These are phyloP conservation scores for Yamadazyma atlantica DNA, from an alignment of 1,139 yeast species.

Conservation along the genomic window DNA sequence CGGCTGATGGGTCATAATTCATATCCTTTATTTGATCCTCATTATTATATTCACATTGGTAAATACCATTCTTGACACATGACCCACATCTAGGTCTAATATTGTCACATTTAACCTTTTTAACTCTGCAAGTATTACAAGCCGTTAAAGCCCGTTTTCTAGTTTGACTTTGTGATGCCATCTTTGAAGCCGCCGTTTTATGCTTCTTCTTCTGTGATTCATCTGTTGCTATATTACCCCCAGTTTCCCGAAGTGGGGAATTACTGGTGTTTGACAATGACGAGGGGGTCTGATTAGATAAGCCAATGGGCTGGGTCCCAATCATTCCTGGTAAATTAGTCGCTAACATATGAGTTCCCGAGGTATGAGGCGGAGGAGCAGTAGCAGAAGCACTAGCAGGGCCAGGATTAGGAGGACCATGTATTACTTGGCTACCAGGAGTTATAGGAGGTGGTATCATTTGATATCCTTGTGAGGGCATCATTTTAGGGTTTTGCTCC, in stretches of 20 bases:
- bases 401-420: background rate
- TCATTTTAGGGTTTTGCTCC: too few species aligned
- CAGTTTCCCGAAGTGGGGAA: background rate
- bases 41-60: conserved; percentile 32
- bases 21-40: conserved; percentile 29
- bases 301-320: background rate
- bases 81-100: conserved; percentile 50
- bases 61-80: conserved; percentile 38
- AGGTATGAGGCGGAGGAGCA: too few species aligned
- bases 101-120: conserved; percentile 54
- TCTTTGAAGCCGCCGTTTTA: background rate
- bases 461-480: too few species aligned
- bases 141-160: conserved; percentile 46
- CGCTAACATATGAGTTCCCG: too few species aligned
- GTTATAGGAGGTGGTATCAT: background rate
- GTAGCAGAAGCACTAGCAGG: background rate
- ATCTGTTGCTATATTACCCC: background rate
- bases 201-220: conserved; percentile 7
- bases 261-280: conserved; percentile 4
- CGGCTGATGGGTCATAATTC: conserved; percentile 27
- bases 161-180: conserved; percentile 11
- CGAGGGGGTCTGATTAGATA: conserved; percentile 1
- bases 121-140: conserved; percentile 47
- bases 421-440: background rate
- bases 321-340: too few species aligned